phyloP scores from a whole-genome alignment of 2,329 filamentous ascomycete species.

The Clathrospora elynae region DNA sequence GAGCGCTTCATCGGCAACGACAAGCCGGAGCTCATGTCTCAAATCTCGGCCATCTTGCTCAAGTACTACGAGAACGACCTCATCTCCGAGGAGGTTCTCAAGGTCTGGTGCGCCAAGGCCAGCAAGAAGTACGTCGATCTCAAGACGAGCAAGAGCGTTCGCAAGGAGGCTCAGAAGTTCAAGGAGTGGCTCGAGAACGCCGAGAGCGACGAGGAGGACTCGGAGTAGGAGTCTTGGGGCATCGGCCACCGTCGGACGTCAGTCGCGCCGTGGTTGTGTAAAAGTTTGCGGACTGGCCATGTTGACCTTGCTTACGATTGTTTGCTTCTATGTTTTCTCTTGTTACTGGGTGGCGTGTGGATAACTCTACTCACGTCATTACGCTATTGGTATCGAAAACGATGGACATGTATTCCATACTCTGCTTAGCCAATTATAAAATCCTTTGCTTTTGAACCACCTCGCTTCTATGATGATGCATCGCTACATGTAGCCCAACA shows the following conservation, averaged over 20 bases:
- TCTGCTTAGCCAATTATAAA: slow-evolving; percentile 22
- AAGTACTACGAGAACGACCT: slow-evolving; percentile 91
- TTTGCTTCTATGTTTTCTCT: slow-evolving; percentile 15
- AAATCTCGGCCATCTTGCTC: slow-evolving; percentile 85
- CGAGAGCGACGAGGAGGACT: slow-evolving; percentile 61
- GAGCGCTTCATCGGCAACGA: slow-evolving; percentile 90
- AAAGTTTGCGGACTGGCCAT: slow-evolving; percentile 9
- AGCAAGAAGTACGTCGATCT: slow-evolving; percentile 98
- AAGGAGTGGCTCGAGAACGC: slow-evolving; percentile 86
- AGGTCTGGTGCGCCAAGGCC: slow-evolving; percentile 89
- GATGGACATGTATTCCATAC: slow-evolving; percentile 14
- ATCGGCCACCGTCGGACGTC: no score
- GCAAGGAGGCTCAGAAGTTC: slow-evolving; percentile 92
- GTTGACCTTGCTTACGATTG: slow-evolving; percentile 14
- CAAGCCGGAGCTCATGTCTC: slow-evolving; percentile 75
- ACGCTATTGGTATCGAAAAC: slow-evolving; percentile 2
- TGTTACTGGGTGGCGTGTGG: slow-evolving; percentile 25
- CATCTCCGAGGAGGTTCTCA: slow-evolving; percentile 83
- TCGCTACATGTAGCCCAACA: slow-evolving; percentile 11
- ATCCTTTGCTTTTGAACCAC: slow-evolving; percentile 13
- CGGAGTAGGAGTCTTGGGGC: slow-evolving; percentile 26
- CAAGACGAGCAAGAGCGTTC: slow-evolving; percentile 88
- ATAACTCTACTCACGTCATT: slow-evolving; percentile 28
- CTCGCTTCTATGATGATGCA: slow-evolving; percentile 10
- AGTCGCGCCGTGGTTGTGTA: slow-evolving; percentile 8